Base-by-base conservation (phyloP, 2,329 filamentous ascomycete genomes). In the Neonectria neomacrospora region DNA sequence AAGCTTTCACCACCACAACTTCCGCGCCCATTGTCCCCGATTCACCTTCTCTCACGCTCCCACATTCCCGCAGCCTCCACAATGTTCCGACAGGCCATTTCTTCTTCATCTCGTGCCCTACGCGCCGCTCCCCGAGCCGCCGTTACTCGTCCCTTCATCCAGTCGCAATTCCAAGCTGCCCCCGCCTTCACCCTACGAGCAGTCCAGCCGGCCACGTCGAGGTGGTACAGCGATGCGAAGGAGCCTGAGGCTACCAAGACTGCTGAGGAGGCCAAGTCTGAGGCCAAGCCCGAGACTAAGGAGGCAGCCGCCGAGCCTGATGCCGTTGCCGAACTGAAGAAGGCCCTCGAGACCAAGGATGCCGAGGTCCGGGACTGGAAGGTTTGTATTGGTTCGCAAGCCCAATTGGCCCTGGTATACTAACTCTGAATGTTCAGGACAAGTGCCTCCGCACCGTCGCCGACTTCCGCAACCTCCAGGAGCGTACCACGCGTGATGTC, bases 391-490 rank as follows among this genome's bases (percentile, higher is more conserved):
- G 52, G 37, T 48, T 20, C 34, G 37, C 44, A 52, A 54, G 10
- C 12, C 11, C 30, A 37, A 44, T 47, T 45, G n/a, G 30, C 8
- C 23, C 16, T 48, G 22, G 42, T 51, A 54, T 58, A 30, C 59
- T 68, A 18, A 69, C 61, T 23, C 37, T 34, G 37, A 37, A 44
- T 45, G 23, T 48, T 58, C 63, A 98, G 96, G 96, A 98, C 82
- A 96, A 94, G 84, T 96, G 94, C 81, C 88, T 97, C 67, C 95
- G 96, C 78, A 91, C 92, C 58, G 90, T 98, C 68, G 96, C 96
- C 81, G 96, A 99, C 75, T 98, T 96, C 88, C 93, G 93, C 78
- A 99, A 98, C 83, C 91, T 99, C 54, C 95, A 98, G 83, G 93
- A 97, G 76, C 93, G 96, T 76, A 97, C 93, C 45, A 88, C 90